These are phyloP conservation scores for Ophiostoma triangulosporum DNA, from an alignment of 2,329 filamentous ascomycete species.

Conservation along the genomic window DNA sequence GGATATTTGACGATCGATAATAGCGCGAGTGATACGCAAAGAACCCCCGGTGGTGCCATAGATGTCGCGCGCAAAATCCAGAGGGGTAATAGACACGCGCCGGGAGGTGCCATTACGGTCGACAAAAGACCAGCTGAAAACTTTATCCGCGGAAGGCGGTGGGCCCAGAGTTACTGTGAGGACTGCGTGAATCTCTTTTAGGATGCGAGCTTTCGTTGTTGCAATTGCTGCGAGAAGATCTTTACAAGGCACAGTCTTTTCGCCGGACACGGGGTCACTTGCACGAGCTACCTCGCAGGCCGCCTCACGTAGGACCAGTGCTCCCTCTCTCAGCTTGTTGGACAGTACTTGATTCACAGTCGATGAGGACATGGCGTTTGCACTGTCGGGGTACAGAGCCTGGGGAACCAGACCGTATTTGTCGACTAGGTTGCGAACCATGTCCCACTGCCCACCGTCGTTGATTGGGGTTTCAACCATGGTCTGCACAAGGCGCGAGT, in stretches of 20 bases:
- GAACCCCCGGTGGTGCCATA: slow-evolving; percentile 31
- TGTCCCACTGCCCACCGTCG: slow-evolving; percentile 86
- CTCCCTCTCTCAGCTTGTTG: slow-evolving; percentile 77
- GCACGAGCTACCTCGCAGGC: not conserved
- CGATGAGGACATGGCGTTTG: slow-evolving; percentile 58
- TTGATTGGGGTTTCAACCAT: slow-evolving; percentile 55
- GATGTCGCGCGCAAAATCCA: slow-evolving; percentile 58
- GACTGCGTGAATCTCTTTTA: slow-evolving; percentile 67
- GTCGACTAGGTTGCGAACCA: slow-evolving; percentile 71
- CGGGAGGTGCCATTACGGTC: slow-evolving; percentile 54
- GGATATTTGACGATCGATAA: slow-evolving; percentile 59
- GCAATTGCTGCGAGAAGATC: slow-evolving; percentile 26
- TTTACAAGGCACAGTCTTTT: slow-evolving; percentile 2
- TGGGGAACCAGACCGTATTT: slow-evolving; percentile 88
- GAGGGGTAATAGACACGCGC: slow-evolving; percentile 50
- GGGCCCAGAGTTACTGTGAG: slow-evolving; percentile 73
- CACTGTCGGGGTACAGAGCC: slow-evolving; percentile 66
- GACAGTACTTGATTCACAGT: slow-evolving; percentile 63
- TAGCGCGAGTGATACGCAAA: slow-evolving; percentile 43
- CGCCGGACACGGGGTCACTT: slow-evolving; percentile 18
- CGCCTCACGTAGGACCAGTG: slow-evolving; percentile 54
- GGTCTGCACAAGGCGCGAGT: slow-evolving; percentile 58
- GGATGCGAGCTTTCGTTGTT: slow-evolving; percentile 55
- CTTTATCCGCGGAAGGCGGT: slow-evolving; percentile 52
- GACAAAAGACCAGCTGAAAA: slow-evolving; percentile 71